Percentiles rank a stretch among this genome's conserved stretches.
Conservation (phyloP, 1,139 yeast species). For the Blastobotrys buckinghamii region DNA sequence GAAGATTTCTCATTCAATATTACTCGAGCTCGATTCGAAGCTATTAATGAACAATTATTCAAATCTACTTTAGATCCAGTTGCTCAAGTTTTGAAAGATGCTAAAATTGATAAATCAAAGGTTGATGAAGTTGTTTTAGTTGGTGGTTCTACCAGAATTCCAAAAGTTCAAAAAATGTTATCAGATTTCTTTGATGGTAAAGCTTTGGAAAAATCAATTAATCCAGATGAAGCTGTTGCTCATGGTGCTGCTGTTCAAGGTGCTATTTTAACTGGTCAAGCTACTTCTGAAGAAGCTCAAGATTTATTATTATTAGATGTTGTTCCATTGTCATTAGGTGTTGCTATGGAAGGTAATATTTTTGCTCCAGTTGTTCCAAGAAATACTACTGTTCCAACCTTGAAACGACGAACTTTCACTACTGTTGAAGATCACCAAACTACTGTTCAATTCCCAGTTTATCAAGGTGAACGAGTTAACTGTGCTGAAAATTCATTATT, state of each 20-base stretch:
- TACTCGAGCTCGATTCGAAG: slow-evolving; percentile 91
- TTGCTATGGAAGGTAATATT: slow-evolving; percentile 99
- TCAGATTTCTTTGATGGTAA: slow-evolving; percentile 87
- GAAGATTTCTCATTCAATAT: slow-evolving; percentile 74
- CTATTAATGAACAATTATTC: slow-evolving; percentile 76
- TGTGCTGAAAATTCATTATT: slow-evolving; percentile 98
- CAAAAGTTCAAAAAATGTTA: slow-evolving; percentile 83
- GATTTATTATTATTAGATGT: slow-evolving; percentile 97
- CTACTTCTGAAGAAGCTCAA: slow-evolving; percentile 95
- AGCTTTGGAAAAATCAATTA: slow-evolving; percentile 81
- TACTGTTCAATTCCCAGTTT: slow-evolving; percentile 99
- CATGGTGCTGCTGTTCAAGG: slow-evolving; percentile 99
- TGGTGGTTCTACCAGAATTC: slow-evolving; percentile 94
- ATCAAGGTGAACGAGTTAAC: slow-evolving; percentile 99
- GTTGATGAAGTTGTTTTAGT: slow-evolving; percentile 84
- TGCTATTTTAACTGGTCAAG: slow-evolving; percentile 97
- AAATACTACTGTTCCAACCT: slow-evolving; percentile 99
- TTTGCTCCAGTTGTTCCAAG: slow-evolving; percentile 99
- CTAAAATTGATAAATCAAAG: slow-evolving; percentile 69
- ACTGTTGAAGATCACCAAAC: slow-evolving; percentile 99
- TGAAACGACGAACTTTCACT: slow-evolving; percentile 99
- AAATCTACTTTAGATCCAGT: slow-evolving; percentile 82
- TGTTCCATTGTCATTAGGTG: slow-evolving; percentile 98
- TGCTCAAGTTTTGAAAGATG: slow-evolving; percentile 78
- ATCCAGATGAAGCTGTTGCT: slow-evolving; percentile 97